Conservation (phyloP, 345 rosid species). For the Lenwebbia sp. region DNA sequence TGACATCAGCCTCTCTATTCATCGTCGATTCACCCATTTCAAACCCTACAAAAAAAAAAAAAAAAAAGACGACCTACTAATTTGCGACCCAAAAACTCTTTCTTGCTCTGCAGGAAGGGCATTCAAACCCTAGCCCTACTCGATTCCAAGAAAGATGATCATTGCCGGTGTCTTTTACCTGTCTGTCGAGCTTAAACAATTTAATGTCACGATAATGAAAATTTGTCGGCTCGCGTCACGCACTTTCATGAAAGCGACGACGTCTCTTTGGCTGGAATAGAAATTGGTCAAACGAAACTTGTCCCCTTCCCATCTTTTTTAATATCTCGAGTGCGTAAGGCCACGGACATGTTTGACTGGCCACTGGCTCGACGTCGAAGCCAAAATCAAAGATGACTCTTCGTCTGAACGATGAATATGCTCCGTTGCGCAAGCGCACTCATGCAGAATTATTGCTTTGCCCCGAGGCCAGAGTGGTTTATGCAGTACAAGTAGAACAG, state of each 20-base stretch:
- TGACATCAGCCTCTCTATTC: not conserved
- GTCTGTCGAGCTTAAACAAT: not conserved
- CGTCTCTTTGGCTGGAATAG: not conserved
- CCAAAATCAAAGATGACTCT: not conserved
- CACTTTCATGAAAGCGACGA: not conserved
- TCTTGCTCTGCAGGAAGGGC: not conserved
- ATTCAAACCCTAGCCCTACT: not conserved
- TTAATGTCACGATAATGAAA: not conserved
- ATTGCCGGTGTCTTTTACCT: not conserved
- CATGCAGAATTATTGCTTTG: not conserved
- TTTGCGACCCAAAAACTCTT: not conserved
- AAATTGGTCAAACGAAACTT: not conserved
- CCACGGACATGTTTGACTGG: not conserved
- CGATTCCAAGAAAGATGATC: not conserved
- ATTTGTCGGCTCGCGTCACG: not conserved
- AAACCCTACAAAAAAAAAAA: not conserved
- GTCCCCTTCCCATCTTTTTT: not conserved
- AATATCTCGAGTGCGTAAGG: not conserved
- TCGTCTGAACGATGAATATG: not conserved
- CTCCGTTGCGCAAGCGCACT: not conserved
- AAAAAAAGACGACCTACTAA: not conserved
- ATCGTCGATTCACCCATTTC: not conserved
- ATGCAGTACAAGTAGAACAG: not conserved
- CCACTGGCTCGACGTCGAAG: not conserved
- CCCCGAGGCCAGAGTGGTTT: not conserved